phyloP scores from a whole-genome alignment of 768 basidiomycete species.

The Mycena crocata region DNA sequence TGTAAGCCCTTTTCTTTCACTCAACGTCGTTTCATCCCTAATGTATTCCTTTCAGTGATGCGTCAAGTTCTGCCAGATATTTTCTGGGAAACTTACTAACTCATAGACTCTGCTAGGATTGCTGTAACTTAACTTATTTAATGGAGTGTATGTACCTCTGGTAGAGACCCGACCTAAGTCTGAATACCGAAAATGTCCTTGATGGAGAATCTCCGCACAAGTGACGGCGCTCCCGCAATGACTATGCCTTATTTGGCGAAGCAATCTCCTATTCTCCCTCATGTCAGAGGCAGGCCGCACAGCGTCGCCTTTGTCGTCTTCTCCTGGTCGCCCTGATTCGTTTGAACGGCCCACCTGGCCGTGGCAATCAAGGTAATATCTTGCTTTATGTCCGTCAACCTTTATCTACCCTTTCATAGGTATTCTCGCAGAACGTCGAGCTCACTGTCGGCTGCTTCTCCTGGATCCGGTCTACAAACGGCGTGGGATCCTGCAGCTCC shows the following conservation, averaged over 20 bases:
- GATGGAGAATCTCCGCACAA: no score
- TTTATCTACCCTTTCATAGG: constrained; percentile 43
- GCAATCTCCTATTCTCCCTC: constrained; percentile 24
- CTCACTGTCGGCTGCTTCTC: constrained; percentile 22
- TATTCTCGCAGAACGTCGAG: constrained; percentile 31
- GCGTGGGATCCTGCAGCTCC: constrained; percentile 47
- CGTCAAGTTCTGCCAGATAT: constrained; percentile 76
- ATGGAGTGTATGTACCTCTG: not conserved
- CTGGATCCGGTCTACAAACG: constrained; percentile 21
- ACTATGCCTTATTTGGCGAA: constrained; percentile 8
- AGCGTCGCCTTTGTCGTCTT: constrained; percentile 54
- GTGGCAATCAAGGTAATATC: constrained; percentile 48
- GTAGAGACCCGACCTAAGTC: no score
- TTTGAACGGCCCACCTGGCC: constrained; percentile 73
- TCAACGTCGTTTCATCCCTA: constrained; percentile 15
- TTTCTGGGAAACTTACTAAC: constrained; percentile 83
- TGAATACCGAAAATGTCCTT: no score
- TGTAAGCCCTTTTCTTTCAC: constrained; percentile 54
- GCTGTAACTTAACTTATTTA: not conserved
- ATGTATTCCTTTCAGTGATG: constrained; percentile 67
- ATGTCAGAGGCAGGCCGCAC: constrained; percentile 56
- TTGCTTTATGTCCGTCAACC: constrained; percentile 24
- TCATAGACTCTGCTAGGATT: constrained; percentile 1
- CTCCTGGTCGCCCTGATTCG: constrained; percentile 58
- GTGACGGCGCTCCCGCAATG: not conserved